phyloP scores from a whole-genome alignment of 768 basidiomycete genomes.

The Lactifluus echinatus region DNA sequence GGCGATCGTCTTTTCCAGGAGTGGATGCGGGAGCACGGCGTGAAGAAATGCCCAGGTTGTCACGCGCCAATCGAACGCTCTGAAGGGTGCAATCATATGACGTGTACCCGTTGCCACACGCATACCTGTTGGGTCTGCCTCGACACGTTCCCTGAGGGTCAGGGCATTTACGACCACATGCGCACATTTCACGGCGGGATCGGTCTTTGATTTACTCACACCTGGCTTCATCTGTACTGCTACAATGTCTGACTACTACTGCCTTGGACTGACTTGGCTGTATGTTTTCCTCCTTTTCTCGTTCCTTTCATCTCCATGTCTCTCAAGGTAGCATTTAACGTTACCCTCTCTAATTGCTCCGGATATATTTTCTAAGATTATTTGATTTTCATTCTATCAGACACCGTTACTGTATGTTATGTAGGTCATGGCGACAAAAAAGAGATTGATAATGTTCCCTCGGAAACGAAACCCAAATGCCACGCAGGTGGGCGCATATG shows the following conservation, averaged over 20 bases:
- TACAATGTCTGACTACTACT: neutral
- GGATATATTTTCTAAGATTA: constrained; percentile 5
- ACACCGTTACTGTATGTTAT: constrained; percentile 14
- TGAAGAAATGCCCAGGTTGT: constrained; percentile 71
- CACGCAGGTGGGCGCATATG: constrained; percentile 3
- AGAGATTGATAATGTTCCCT: neutral
- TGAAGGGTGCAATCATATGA: constrained; percentile 79
- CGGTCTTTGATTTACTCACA: constrained; percentile 8
- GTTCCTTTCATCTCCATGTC: neutral
- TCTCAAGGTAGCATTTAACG: neutral
- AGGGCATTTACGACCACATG: constrained; percentile 79
- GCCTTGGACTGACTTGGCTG: neutral
- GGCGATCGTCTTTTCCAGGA: constrained; percentile 48
- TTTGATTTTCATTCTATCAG: constrained; percentile 13
- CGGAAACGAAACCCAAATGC: constrained; percentile 10
- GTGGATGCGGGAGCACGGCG: constrained; percentile 56
- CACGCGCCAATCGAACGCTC: constrained; percentile 59
- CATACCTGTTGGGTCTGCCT: constrained; percentile 81
- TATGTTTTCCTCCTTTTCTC: neutral
- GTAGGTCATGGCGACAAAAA: constrained; percentile 12
- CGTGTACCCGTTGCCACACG: constrained; percentile 62
- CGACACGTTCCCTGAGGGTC: constrained; percentile 55
- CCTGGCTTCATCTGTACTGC: neutral
- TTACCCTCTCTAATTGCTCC: neutral
- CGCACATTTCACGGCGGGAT: constrained; percentile 49